These are phyloP conservation scores for Anisodus tanguticus DNA, from an alignment of 257 asterid genomes.

Conservation along the genomic window DNA sequence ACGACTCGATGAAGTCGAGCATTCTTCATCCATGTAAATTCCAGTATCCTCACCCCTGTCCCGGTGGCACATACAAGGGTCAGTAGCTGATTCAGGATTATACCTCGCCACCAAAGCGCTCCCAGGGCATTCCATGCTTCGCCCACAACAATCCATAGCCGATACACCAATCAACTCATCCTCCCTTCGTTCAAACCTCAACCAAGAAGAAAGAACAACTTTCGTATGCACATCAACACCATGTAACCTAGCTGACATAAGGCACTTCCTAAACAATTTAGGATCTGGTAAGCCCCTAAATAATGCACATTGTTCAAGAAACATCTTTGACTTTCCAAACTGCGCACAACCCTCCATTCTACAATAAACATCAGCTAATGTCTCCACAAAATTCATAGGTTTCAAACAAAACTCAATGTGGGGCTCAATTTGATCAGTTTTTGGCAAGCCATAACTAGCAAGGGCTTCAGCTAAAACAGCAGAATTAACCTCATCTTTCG, in stretches of 20 bases:
- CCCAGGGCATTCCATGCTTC: slow-evolving; percentile 82
- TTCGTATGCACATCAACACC: slow-evolving; percentile 90
- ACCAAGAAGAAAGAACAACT: slow-evolving; percentile 90
- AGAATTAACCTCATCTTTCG: slow-evolving; percentile 43
- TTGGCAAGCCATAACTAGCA: slow-evolving; percentile 76
- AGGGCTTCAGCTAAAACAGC: slow-evolving; percentile 59
- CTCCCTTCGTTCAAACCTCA: slow-evolving; percentile 89
- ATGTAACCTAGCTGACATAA: slow-evolving; percentile 76
- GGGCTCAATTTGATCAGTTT: slow-evolving; percentile 77
- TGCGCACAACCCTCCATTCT: slow-evolving; percentile 60
- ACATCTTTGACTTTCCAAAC: slow-evolving; percentile 57
- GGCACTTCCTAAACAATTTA: slow-evolving; percentile 81
- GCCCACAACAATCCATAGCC: slow-evolving; percentile 83
- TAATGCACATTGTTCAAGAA: slow-evolving; percentile 79
- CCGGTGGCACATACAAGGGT: slow-evolving; percentile 61
- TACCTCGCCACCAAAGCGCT: slow-evolving; percentile 70
- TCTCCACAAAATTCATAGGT: slow-evolving; percentile 68
- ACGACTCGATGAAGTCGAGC: slow-evolving; percentile 64
- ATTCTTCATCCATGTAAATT: slow-evolving; percentile 47
- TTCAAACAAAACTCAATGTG: slow-evolving; percentile 73
- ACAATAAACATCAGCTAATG: slow-evolving; percentile 64
- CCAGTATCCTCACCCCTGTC: slow-evolving; percentile 41
- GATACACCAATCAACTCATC: slow-evolving; percentile 83
- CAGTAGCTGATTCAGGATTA: slow-evolving; percentile 78
- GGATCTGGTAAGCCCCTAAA: slow-evolving; percentile 81